phyloP scores from a whole-genome alignment of 176 grass and related monocot species.

The Otatea glauca region DNA sequence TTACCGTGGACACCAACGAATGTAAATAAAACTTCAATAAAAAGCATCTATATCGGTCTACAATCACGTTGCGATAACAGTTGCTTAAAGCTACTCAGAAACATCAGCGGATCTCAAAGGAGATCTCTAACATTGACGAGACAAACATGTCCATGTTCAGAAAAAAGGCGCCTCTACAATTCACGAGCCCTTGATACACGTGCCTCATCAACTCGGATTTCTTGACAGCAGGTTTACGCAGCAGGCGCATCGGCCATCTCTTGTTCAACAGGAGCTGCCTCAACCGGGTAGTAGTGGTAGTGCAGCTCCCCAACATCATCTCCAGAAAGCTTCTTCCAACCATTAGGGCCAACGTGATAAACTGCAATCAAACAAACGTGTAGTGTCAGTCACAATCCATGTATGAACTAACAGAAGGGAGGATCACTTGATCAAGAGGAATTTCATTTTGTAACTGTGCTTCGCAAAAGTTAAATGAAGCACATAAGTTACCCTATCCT shows the following conservation, averaged over 20 bases:
- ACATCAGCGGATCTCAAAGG: slow-evolving; percentile 20
- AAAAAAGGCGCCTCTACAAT: slow-evolving; percentile 35
- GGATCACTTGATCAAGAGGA: not conserved
- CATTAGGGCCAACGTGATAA: slow-evolving; percentile 79
- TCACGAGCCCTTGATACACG: slow-evolving; percentile 6
- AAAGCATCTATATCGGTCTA: slow-evolving; percentile 33
- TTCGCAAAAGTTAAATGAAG: not conserved
- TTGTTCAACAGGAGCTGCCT: slow-evolving; percentile 63
- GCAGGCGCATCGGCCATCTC: slow-evolving; percentile 76
- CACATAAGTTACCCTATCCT: not conserved
- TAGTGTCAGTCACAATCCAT: not conserved
- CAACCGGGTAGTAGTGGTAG: slow-evolving; percentile 84
- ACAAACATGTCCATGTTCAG: slow-evolving; percentile 40
- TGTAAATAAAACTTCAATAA: not conserved
- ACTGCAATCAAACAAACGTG: slow-evolving; percentile 49
- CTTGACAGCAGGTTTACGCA: slow-evolving; percentile 36
- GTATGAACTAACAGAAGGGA: not conserved
- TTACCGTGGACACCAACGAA: no score
- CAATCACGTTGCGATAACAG: slow-evolving; percentile 7
- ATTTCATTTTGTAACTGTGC: not conserved
- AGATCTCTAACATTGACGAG: not conserved
- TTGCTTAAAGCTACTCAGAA: not conserved
- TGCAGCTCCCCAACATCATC: slow-evolving; percentile 93
- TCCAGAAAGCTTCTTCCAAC: slow-evolving; percentile 95
- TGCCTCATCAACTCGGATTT: not conserved